These are phyloP conservation scores for Cordyceps javanica DNA, from an alignment of 2,329 filamentous ascomycete species.

Conservation along the genomic window DNA sequence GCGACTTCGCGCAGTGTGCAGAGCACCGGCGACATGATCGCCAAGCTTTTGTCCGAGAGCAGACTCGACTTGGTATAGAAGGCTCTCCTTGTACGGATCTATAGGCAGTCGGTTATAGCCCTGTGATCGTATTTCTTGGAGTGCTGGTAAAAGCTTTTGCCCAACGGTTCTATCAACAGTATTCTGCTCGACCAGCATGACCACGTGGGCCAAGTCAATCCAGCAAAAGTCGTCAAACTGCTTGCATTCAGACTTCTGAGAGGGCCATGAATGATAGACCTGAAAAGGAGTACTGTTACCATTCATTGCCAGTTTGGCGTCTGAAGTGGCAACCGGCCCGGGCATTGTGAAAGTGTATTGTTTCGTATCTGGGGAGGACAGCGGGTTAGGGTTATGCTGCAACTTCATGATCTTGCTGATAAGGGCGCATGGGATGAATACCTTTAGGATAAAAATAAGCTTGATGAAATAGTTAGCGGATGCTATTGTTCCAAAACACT, in stretches of 20 bases:
- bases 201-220: constrained; percentile 15
- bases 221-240: constrained; percentile 15
- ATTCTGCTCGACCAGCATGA: constrained; percentile 15
- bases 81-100: constrained; percentile 12
- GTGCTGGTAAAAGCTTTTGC: constrained; percentile 5
- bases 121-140: constrained; percentile 9
- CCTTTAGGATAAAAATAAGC: constrained; percentile 2
- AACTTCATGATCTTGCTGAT: no score
- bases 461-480: neutral
- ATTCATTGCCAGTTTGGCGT: neutral
- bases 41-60: constrained; percentile 9
- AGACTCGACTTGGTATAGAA: constrained; percentile 10
- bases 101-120: constrained; percentile 9
- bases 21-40: constrained; percentile 14
- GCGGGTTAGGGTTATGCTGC: neutral
- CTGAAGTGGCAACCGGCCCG: neutral
- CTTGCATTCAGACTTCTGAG: constrained; percentile 13
- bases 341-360: neutral
- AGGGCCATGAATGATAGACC: constrained; percentile 13
- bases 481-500: neutral
- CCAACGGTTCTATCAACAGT: constrained; percentile 5
- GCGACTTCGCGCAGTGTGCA: constrained; percentile 15
- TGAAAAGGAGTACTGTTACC: constrained; percentile 4
- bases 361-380: neutral
- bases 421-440: neutral